A percentile compares a stretch with the other conserved stretches of the same genome.
These are phyloP conservation scores for Forsythia viridissima DNA, from an alignment of 257 asterid species.

Conservation along the genomic window DNA sequence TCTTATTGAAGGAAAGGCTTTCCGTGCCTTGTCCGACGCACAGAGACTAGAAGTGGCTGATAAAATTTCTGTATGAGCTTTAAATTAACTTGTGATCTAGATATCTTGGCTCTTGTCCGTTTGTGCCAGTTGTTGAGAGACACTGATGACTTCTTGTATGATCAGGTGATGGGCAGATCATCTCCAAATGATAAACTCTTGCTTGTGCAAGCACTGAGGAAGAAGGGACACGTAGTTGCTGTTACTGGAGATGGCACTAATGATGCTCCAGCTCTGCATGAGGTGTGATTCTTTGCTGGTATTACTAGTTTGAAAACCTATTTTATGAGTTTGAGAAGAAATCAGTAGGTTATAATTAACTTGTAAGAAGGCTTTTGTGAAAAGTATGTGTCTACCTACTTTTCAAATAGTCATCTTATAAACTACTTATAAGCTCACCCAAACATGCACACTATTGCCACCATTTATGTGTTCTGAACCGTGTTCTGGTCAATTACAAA, in stretches of 20 bases:
- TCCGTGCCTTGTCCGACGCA: slow-evolving; percentile 60
- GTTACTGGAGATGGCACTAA: slow-evolving; percentile 99
- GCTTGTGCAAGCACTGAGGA: slow-evolving; percentile 96
- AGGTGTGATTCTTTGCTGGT: slow-evolving; percentile 50
- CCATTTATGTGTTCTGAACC: neutral
- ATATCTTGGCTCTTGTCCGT: neutral
- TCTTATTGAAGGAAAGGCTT: slow-evolving; percentile 85
- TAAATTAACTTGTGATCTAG: slow-evolving; percentile 15
- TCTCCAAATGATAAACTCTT: slow-evolving; percentile 93
- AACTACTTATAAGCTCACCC: neutral
- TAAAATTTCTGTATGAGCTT: slow-evolving; percentile 72
- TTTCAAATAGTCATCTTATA: neutral
- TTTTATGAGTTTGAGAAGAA: neutral
- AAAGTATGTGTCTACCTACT: neutral
- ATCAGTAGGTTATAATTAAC: neutral
- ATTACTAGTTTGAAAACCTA: neutral
- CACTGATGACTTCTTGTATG: slow-evolving; percentile 16
- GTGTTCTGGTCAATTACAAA: neutral
- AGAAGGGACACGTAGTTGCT: slow-evolving; percentile 89
- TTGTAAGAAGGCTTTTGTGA: neutral
- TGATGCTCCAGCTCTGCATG: slow-evolving; percentile 99
- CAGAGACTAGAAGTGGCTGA: slow-evolving; percentile 75
- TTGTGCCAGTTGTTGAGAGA: slow-evolving; percentile 12
- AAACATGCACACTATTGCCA: neutral
- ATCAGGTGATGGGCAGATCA: slow-evolving; percentile 97